A percentile compares a stretch with the other conserved stretches of the same genome.
phyloP scores from a whole-genome alignment of 2,329 filamentous ascomycete genomes.

The Sporothrix euskadiensis region DNA sequence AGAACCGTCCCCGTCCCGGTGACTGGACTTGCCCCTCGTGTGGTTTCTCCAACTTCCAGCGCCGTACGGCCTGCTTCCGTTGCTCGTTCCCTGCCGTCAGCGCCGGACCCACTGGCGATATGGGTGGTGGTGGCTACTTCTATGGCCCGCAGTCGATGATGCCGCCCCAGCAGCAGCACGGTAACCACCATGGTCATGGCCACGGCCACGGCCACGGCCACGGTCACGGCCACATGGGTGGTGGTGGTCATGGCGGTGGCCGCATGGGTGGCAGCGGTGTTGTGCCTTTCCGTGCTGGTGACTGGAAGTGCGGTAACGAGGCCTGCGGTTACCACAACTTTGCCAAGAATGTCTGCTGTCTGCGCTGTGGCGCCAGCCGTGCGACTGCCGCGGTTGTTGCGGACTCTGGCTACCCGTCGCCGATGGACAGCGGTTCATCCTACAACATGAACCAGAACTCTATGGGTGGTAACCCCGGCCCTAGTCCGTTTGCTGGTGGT shows the following conservation, averaged over 20 bases:
- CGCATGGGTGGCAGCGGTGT: slow-evolving; percentile 80
- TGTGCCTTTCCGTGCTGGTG: slow-evolving; percentile 95
- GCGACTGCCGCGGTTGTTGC: slow-evolving; percentile 92
- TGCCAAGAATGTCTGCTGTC: slow-evolving; percentile 97
- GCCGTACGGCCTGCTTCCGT: slow-evolving; percentile 96
- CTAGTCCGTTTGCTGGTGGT: slow-evolving; percentile 67
- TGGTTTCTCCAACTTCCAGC: slow-evolving; percentile 99
- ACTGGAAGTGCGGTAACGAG: slow-evolving; percentile 98
- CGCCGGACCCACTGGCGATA: slow-evolving; percentile 68
- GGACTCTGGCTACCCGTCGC: slow-evolving; percentile 86
- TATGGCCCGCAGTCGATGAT: slow-evolving; percentile 77
- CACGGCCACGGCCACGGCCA: slow-evolving; percentile 50
- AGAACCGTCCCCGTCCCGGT: slow-evolving; percentile 94
- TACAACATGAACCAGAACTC: slow-evolving; percentile 84
- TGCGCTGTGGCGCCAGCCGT: slow-evolving; percentile 92
- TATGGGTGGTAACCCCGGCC: slow-evolving; percentile 81
- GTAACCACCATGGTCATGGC: slow-evolving; percentile 55
- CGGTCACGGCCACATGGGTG: slow-evolving; percentile 65
- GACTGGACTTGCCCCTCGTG: slow-evolving; percentile 99
- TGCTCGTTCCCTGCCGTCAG: slow-evolving; percentile 98
- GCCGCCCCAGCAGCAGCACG: slow-evolving; percentile 73
- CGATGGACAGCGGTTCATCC: slow-evolving; percentile 81
- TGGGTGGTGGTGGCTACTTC: slow-evolving; percentile 63
- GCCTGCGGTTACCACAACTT: slow-evolving; percentile 99
- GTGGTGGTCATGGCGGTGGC: slow-evolving; percentile 60